These are phyloP conservation scores for Hypoxylon rickii DNA, from an alignment of 495 filamentous ascomycete species.

Conservation along the genomic window DNA sequence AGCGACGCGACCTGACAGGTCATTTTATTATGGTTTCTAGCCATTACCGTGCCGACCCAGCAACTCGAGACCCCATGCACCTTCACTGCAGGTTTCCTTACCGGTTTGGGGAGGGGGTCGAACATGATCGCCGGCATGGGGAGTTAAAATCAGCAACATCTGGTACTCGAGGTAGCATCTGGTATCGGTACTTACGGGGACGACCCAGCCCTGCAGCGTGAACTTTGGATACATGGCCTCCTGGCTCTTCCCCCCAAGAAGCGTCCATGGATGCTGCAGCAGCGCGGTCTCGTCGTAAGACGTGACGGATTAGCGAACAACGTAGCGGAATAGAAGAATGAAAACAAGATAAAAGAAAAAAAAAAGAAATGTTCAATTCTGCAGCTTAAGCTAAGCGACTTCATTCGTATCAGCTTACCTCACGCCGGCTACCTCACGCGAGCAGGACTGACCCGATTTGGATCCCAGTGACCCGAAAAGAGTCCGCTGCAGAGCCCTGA, in stretches of 20 bases:
- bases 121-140: conserved; percentile 38
- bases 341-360: conserved; percentile 1
- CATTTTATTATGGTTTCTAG: conserved; percentile 29
- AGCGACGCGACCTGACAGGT: conserved; percentile 27
- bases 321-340: no score
- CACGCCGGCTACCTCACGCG: conserved; percentile 33
- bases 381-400: conserved; percentile 28
- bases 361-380: conserved; percentile 12
- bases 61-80: conserved; percentile 28
- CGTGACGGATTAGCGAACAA: conserved; percentile 21
- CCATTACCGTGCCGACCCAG: conserved; percentile 24
- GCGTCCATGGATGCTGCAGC: conserved; percentile 1
- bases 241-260: neutral
- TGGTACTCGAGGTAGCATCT: conserved; percentile 35
- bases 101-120: conserved; percentile 27
- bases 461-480: conserved; percentile 29
- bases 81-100: conserved; percentile 31
- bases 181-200: conserved; percentile 32
- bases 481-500: conserved; percentile 32
- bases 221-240: conserved; percentile 27
- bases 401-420: conserved; percentile 34
- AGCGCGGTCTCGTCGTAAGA: conserved; percentile 18
- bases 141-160: conserved; percentile 13
- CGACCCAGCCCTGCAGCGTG: conserved; percentile 25
- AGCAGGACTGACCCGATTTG: conserved; percentile 32